Conservation (phyloP, 2,329 filamentous ascomycete species). For the Calonectria pteridis region DNA sequence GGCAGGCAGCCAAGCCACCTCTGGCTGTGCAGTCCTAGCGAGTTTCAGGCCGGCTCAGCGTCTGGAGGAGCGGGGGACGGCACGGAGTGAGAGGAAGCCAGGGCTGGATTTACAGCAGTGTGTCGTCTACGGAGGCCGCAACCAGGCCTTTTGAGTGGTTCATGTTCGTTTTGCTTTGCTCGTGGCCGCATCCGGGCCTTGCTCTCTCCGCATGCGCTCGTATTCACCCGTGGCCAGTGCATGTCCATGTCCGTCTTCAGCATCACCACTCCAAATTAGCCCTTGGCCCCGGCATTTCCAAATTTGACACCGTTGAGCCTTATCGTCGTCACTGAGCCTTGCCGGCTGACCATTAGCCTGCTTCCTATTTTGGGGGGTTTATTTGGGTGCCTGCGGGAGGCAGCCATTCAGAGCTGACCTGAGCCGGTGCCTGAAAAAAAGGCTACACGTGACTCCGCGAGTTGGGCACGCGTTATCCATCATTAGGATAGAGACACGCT, state of each 20-base stretch:
- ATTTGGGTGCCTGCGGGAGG: constrained; percentile 20
- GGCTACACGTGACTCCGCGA: constrained; percentile 44
- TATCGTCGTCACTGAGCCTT: neutral
- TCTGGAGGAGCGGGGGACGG: constrained; percentile 11
- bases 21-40: constrained; percentile 32
- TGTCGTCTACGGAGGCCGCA: neutral
- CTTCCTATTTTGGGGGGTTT: constrained; percentile 7
- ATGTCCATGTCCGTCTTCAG: constrained; percentile 4
- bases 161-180: neutral
- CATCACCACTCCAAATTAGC: neutral
- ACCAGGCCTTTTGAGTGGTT: constrained; percentile 5
- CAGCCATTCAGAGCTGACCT: constrained; percentile 10
- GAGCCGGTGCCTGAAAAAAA: constrained; percentile 20
- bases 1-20: constrained; percentile 36
- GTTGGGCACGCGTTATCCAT: constrained; percentile 34
- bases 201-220: constrained; percentile 5
- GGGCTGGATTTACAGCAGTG: neutral
- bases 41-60: constrained; percentile 34
- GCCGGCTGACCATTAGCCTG: neutral
- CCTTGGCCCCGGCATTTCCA: neutral
- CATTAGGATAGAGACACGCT: constrained; percentile 1
- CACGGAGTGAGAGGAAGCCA: constrained; percentile 16
- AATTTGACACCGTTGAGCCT: constrained; percentile 3
- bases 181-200: constrained; percentile 11
- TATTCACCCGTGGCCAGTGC: neutral